Conservation (phyloP, 2,329 filamentous ascomycete genomes). For the Magnaporthiopsis rhizophila region DNA sequence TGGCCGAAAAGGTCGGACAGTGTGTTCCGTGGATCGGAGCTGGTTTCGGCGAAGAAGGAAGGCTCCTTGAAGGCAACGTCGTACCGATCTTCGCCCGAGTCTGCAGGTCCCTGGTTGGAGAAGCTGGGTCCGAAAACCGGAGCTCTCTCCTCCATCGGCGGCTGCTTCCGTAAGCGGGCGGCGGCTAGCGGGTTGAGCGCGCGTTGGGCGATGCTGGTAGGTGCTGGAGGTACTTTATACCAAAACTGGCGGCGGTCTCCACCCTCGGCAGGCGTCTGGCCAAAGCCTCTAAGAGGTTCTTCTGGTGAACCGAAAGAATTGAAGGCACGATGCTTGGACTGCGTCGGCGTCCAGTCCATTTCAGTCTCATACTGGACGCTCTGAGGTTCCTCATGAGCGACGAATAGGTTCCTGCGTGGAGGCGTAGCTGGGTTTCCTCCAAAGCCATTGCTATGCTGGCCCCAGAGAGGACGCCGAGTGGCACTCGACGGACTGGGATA, state of each 20-base stretch:
- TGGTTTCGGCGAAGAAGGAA: slow-evolving; percentile 47
- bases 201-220: slow-evolving; percentile 55
- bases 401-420: slow-evolving; percentile 3
- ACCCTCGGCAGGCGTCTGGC: slow-evolving; percentile 33
- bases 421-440: background rate
- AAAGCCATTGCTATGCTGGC: background rate
- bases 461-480: background rate
- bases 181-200: slow-evolving; percentile 53
- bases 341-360: slow-evolving; percentile 69
- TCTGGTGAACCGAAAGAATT: slow-evolving; percentile 32
- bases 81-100: slow-evolving; percentile 6
- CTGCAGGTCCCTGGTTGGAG: slow-evolving; percentile 3
- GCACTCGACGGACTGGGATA: background rate
- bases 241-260: slow-evolving; percentile 50
- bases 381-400: background rate
- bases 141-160: background rate
- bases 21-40: slow-evolving; percentile 33
- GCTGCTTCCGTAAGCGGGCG: slow-evolving; percentile 35
- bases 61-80: slow-evolving; percentile 48
- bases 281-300: slow-evolving; percentile 34
- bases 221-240: slow-evolving; percentile 62
- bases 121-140: slow-evolving; percentile 7
- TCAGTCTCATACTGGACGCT: slow-evolving; percentile 37
- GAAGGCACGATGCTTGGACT: slow-evolving; percentile 48
- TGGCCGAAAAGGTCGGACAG: slow-evolving; percentile 36